Base-by-base conservation (phyloP, 192 early-diverging fungal species). In the Mortierella hygrophila region DNA sequence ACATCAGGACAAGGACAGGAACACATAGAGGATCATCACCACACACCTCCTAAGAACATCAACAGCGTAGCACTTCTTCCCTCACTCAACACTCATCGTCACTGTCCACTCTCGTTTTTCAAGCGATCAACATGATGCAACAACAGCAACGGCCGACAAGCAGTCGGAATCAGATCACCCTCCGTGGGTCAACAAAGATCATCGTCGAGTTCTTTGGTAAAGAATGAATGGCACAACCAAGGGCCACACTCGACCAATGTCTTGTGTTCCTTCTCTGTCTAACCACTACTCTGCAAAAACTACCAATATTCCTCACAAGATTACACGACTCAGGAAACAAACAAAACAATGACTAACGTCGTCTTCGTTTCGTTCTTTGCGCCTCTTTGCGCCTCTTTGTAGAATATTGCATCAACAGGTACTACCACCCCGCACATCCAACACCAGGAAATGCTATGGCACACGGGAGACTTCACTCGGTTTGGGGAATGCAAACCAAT, bases 151-250 rank as follows among this genome's bases (percentile, higher is more conserved):
- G 60, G 40, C 73, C 77, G 26, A 70, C 82, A 32, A 89, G 75
- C 65, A 85, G 71, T 42, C 72, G 87, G 38, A 74, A 81, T 76
- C 93, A 91, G 42, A 97, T 98, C 85, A 95, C 94, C 3, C 90
- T 98, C n/a, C 88, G 92, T 54, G 97, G 97, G 13, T 97, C 97
- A 7, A 94, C 96, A 6, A 92, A 92, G 47, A 95, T 96, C 54
- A 94, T 98, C 15, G 91, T 95, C 37, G 96, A 97, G 91, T 98
- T 97, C 88, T 98, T 98, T 89, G 95, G 95, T 94, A 89, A 78
- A 93, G 90, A 52, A 21, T 52, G 49, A 52, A 52, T 18, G 20
- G 5, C 49, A 52, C 49, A 89, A 73, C 23, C 69, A 26, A 38
- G 18, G 21, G 7, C 49, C 65, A 9, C 65, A 35, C 32, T 40